Evolutionary conservation across 179 eudicot genomes (phyloP), one percentile per base, ranked within the genome.

Genomic region (Camellia oleifera): DNA sequence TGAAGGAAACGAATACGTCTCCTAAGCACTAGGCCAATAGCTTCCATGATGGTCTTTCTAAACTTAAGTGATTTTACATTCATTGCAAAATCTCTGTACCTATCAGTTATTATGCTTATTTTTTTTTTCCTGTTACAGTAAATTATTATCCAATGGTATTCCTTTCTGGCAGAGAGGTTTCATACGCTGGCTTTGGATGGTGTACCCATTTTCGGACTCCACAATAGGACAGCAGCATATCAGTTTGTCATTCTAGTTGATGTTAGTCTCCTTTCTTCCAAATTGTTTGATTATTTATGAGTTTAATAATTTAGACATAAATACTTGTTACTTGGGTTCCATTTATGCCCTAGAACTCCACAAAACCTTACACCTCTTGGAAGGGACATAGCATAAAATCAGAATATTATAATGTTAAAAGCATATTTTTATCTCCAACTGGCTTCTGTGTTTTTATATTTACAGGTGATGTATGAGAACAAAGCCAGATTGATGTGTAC

Each of bases 211-310:
- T 91, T 95, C 13, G 97, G 94, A 76, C 91, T 87, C 77, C 90
- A 90, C 74, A 95, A 95, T 73, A 88, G 92, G 85, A 88, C 99
- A 61, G 97, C 98, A 77, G 99, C 99, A 52, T 95, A 94, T 80
- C 99, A 98, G 67, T 95, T 95, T 83, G 98, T 95, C 89, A 95
- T 96, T 64, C 86, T 95, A 79, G 89, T 95, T 82, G 99, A 95
- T 85, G 99, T 95, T 75, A 78, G 96, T 90, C 78, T 74, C 80
- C 5, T 79, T 76, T 83, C 85, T 79, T 61, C 75, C 54, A 71
- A 42, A 5, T 81, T 62, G 60, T 52, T 57, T 76, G 66, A 58
- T 9, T 57, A 23, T 58, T 26, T 26, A 26, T 26, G 32, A 26
- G 32, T 26, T 26, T 26, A 26, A 26, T 26, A 26, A 0, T 26